phyloP scores from a whole-genome alignment of 1,139 yeast species.

The Kazachstania sp. region DNA sequence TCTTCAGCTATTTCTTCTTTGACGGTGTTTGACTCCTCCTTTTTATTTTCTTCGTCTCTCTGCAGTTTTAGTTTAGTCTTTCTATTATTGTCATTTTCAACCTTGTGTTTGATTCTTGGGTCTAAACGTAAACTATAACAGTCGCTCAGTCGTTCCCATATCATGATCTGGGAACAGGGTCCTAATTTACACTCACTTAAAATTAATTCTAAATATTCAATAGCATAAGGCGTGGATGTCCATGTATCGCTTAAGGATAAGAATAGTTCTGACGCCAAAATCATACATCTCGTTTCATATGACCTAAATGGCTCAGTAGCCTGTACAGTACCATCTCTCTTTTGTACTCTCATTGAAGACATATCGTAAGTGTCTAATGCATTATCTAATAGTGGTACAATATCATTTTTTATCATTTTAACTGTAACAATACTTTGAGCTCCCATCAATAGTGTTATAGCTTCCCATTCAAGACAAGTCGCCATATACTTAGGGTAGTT shows the following conservation, averaged over 20 bases:
- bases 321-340: slow-evolving; percentile 17
- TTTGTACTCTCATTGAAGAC: slow-evolving; percentile 10
- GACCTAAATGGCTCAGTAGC: slow-evolving; percentile 20
- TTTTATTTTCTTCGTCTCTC: neutral
- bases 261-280: slow-evolving; percentile 33
- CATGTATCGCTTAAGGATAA: slow-evolving; percentile 35
- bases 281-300: slow-evolving; percentile 35
- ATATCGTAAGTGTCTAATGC: slow-evolving; percentile 35
- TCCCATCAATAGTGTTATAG: slow-evolving; percentile 60
- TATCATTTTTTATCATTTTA: slow-evolving; percentile 52
- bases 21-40: slow-evolving; percentile 16
- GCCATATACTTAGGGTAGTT: slow-evolving; percentile 48
- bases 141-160: slow-evolving; percentile 43
- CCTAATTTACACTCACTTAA: slow-evolving; percentile 29
- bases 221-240: slow-evolving; percentile 35
- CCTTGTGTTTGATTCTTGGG: slow-evolving; percentile 24
- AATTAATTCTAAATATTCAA: slow-evolving; percentile 33
- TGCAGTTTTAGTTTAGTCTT: neutral
- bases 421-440: slow-evolving; percentile 59
- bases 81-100: slow-evolving; percentile 7
- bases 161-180: slow-evolving; percentile 33
- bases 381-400: slow-evolving; percentile 45
- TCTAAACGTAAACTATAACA: slow-evolving; percentile 33
- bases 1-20: slow-evolving; percentile 36
- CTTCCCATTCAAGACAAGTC: slow-evolving; percentile 80